Conservation (phyloP, 305 asterid genomes). For the Solanum hybrid region DNA sequence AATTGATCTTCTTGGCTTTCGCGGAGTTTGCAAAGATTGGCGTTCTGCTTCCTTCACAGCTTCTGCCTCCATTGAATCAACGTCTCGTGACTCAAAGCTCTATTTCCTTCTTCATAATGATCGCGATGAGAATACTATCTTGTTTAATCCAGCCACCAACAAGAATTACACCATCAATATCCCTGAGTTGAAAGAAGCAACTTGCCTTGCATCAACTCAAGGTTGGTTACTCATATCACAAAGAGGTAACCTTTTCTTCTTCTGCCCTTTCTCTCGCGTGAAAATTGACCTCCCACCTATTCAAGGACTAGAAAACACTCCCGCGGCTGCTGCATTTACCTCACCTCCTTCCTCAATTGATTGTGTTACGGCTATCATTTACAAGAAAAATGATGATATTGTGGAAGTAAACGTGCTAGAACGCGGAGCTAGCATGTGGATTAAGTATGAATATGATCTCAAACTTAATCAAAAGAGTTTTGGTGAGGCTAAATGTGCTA, state of each 20-base stretch:
- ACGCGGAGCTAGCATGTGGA: conserved; percentile 11
- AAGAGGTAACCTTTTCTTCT: conserved; percentile 17
- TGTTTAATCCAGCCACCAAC: background rate
- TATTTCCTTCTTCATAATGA: conserved; percentile 1
- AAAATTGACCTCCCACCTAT: conserved; percentile 15
- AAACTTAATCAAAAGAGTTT: background rate
- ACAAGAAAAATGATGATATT: background rate
- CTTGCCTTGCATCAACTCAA: conserved; percentile 20
- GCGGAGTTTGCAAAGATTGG: conserved; percentile 22
- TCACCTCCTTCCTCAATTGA: conserved; percentile 13
- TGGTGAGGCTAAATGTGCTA: background rate
- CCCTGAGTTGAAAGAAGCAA: conserved; percentile 18
- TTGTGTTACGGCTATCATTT: conserved; percentile 7
- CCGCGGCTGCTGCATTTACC: conserved; percentile 12
- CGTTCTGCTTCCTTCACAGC: conserved; percentile 15
- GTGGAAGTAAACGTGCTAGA: conserved; percentile 3
- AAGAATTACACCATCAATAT: background rate
- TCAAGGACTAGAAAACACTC: conserved; percentile 11
- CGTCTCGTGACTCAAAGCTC: background rate
- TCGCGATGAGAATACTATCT: background rate
- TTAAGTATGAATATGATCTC: background rate
- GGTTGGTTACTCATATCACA: conserved; percentile 23
- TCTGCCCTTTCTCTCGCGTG: conserved; percentile 22
- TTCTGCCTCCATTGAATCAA: conserved; percentile 11
- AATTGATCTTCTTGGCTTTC: conserved; percentile 14